Percentiles rank a stretch among this genome's conserved stretches.
These are phyloP conservation scores for Trametes meyenii DNA, from an alignment of 768 basidiomycete genomes.

Conservation along the genomic window DNA sequence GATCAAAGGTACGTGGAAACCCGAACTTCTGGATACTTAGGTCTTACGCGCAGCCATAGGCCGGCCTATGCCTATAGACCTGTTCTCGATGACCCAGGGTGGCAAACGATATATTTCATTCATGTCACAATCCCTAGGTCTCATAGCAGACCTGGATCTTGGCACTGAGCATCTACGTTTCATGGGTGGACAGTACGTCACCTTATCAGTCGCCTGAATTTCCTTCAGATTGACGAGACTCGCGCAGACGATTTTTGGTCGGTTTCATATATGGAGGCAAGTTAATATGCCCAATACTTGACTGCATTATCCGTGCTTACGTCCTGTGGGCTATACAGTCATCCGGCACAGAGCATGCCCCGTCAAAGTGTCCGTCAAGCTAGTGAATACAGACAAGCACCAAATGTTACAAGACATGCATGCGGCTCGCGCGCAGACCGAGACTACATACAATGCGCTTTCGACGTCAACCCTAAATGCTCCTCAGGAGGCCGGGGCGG, in stretches of 20 bases:
- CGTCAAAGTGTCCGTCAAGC: conserved; percentile 69
- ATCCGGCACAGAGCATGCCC: conserved; percentile 64
- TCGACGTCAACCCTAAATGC: neutral
- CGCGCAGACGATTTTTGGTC: conserved; percentile 65
- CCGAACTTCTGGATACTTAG: neutral
- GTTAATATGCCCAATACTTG: neutral
- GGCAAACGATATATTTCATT: conserved; percentile 70
- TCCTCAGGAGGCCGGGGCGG: neutral
- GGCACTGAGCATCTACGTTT: conserved; percentile 84
- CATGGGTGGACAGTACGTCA: conserved; percentile 61
- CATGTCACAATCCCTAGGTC: conserved; percentile 80
- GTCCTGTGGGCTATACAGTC: conserved; percentile 41
- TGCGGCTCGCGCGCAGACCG: conserved; percentile 35
- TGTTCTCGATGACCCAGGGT: conserved; percentile 76
- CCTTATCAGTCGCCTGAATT: neutral
- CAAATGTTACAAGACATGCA: conserved; percentile 63
- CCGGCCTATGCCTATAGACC: conserved; percentile 70
- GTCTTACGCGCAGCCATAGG: conserved; percentile 45
- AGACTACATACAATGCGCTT: neutral
- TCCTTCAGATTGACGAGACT: neutral
- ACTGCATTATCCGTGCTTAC: too few species aligned
- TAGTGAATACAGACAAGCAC: conserved; percentile 68
- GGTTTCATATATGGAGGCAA: conserved; percentile 73
- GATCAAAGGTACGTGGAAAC: conserved; percentile 65
- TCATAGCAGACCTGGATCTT: conserved; percentile 85